Evolutionary conservation across 441 rosid species (phyloP).

Genomic region (Pelargonium australe): DNA sequence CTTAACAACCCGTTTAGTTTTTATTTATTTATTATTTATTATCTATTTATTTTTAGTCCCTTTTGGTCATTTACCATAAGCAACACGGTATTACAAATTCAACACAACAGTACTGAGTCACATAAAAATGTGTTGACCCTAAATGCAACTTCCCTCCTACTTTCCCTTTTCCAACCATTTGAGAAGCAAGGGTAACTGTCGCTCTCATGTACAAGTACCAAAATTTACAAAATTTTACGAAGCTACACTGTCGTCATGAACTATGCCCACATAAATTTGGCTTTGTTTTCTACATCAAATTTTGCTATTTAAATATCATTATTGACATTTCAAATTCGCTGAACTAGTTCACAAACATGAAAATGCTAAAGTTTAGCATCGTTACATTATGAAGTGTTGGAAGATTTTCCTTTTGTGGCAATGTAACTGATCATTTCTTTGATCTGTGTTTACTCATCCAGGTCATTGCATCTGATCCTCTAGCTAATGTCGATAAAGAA

Average conservation of each 20-base stretch:
- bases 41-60: background rate
- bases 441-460: constrained; percentile 19
- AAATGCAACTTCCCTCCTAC: background rate
- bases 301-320: background rate
- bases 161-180: background rate
- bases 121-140: background rate
- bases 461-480: constrained; percentile 60
- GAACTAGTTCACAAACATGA: background rate
- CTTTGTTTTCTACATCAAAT: background rate
- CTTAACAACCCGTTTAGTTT: background rate
- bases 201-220: background rate
- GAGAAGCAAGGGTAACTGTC: background rate
- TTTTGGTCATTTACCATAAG: background rate
- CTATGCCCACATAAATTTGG: background rate
- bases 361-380: background rate
- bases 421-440: background rate
- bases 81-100: background rate
- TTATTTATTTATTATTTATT: background rate
- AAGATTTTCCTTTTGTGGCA: background rate
- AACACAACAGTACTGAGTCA: background rate
- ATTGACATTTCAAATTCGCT: background rate
- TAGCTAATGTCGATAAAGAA: constrained; percentile 58
- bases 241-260: background rate
- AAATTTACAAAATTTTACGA: background rate
- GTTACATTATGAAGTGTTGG: background rate